Conservation (phyloP, 2,329 filamentous ascomycete genomes). For the Bipolaris zeicola region DNA sequence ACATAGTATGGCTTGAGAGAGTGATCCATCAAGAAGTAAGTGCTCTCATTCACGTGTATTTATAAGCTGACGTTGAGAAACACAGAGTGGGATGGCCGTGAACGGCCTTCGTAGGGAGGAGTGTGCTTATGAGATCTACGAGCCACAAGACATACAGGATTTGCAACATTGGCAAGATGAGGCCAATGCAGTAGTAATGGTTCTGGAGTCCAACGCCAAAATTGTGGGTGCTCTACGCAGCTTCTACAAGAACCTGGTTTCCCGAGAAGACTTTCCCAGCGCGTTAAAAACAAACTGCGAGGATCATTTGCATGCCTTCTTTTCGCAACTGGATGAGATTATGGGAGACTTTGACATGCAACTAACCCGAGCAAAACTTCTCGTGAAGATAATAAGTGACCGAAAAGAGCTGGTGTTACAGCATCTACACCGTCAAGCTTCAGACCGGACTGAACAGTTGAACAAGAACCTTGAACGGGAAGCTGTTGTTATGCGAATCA, state of each 20-base stretch:
- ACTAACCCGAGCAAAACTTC: slow-evolving; percentile 41
- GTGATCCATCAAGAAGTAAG: slow-evolving; percentile 40
- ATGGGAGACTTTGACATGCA: slow-evolving; percentile 47
- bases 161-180: slow-evolving; percentile 49
- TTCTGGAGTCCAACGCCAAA: slow-evolving; percentile 49
- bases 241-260: slow-evolving; percentile 25
- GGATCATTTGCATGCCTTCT: slow-evolving; percentile 22
- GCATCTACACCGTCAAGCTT: slow-evolving; percentile 32
- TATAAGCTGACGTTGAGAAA: neutral
- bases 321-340: slow-evolving; percentile 41
- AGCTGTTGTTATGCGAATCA: slow-evolving; percentile 35
- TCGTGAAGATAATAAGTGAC: slow-evolving; percentile 45
- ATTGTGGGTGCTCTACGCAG: slow-evolving; percentile 36
- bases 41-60: no score
- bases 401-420: slow-evolving; percentile 42
- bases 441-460: slow-evolving; percentile 29
- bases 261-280: slow-evolving; percentile 23
- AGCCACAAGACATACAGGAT: slow-evolving; percentile 37
- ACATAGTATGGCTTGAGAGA: slow-evolving; percentile 50
- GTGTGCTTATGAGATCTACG: slow-evolving; percentile 19
- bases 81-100: slow-evolving; percentile 22
- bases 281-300: slow-evolving; percentile 10
- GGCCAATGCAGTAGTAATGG: slow-evolving; percentile 44
- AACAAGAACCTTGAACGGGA: slow-evolving; percentile 32
- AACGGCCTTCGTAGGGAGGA: slow-evolving; percentile 20